These are phyloP conservation scores for Pichia pseudocactophila DNA, from an alignment of 805 yeast genomes.

Conservation along the genomic window DNA sequence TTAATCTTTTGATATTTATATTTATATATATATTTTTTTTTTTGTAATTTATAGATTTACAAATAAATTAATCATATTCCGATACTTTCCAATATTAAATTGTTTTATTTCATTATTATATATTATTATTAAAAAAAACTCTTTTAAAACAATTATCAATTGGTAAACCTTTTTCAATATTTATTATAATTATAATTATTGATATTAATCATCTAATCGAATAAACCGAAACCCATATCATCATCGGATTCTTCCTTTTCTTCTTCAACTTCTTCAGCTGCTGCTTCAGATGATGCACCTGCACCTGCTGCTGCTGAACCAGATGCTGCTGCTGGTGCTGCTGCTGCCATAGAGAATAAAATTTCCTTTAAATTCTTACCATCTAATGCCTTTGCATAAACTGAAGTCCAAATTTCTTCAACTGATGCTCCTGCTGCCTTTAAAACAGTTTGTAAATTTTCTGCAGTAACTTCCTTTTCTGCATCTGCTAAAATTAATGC, in stretches of 20 bases:
- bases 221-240: constrained; percentile 94
- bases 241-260: constrained; percentile 53
- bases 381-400: constrained; percentile 80
- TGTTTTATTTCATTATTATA: too few species aligned
- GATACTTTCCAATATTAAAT: too few species aligned
- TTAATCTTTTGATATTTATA: not conserved
- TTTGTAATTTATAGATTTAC: not conserved
- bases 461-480: constrained; percentile 79
- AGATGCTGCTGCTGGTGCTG: constrained; percentile 65
- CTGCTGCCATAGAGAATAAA: constrained; percentile 50
- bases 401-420: constrained; percentile 79
- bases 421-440: constrained; percentile 77
- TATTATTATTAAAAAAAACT: too few species aligned
- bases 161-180: constrained; percentile 4
- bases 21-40: not conserved
- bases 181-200: not conserved
- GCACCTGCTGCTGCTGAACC: constrained; percentile 52
- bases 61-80: not conserved
- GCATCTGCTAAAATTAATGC: constrained; percentile 98
- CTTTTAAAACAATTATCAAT: not conserved
- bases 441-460: constrained; percentile 70
- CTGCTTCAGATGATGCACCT: constrained; percentile 59
- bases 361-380: constrained; percentile 80
- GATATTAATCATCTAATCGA: constrained; percentile 48
- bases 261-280: constrained; percentile 47